These are phyloP conservation scores for Phytomonas serpens DNA, from an alignment of 208 protist genomes.

Conservation along the genomic window DNA sequence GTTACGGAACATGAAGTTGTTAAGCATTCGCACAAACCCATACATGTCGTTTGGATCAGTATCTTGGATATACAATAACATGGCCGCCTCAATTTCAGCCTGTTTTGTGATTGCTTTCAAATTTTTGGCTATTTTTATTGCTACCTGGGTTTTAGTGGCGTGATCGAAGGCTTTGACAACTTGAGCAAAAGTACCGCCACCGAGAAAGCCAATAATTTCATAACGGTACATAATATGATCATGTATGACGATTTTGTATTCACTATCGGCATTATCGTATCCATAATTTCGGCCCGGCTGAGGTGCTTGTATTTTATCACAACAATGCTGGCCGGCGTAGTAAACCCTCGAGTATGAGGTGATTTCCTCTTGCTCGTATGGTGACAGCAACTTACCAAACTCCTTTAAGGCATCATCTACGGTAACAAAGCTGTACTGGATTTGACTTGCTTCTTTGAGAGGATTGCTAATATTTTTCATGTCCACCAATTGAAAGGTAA, in stretches of 20 bases:
- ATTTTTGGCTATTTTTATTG: constrained; percentile 81
- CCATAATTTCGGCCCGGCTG: constrained; percentile 60
- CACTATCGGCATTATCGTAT: constrained; percentile 91
- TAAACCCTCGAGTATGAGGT: constrained; percentile 33
- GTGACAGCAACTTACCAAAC: constrained; percentile 31
- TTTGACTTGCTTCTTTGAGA: neutral
- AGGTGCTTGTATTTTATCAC: constrained; percentile 48
- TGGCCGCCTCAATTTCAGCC: constrained; percentile 69
- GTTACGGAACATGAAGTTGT: constrained; percentile 56
- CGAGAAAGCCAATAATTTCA: constrained; percentile 63
- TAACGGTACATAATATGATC: constrained; percentile 94
- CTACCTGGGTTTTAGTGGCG: constrained; percentile 26
- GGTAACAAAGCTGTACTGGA: neutral
- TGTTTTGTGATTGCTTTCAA: constrained; percentile 51
- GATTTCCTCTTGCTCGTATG: constrained; percentile 68
- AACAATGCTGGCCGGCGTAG: constrained; percentile 62
- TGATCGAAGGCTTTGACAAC: constrained; percentile 78
- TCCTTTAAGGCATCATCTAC: constrained; percentile 12
- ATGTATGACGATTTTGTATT: constrained; percentile 81
- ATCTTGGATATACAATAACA: constrained; percentile 61
- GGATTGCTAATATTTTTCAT: neutral
- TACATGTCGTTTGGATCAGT: constrained; percentile 52
- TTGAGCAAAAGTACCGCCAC: constrained; percentile 82
- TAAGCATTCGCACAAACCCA: constrained; percentile 61
- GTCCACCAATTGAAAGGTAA: neutral